A percentile compares a stretch with the other conserved stretches of the same genome.
Evolutionary conservation across 2,329 filamentous ascomycete species (phyloP).

Genomic region (Acephala macrosclerotiorum): DNA sequence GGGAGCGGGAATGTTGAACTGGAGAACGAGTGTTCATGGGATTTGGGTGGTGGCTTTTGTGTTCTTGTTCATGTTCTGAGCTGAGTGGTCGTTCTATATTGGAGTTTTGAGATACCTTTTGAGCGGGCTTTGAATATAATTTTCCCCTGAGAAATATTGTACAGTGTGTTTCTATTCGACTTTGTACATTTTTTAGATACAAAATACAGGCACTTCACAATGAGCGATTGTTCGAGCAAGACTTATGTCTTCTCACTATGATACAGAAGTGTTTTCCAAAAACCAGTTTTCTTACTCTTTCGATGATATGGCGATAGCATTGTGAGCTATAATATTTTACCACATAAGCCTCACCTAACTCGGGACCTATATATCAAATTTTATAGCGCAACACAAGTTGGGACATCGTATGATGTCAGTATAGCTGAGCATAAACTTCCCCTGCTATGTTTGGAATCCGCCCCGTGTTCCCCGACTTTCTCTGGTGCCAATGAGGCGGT

Average conservation of each 20-base stretch:
- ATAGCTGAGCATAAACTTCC: too few relatives aligned
- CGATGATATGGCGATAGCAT: neutral
- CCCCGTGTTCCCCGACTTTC: too few relatives aligned
- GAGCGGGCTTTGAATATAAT: neutral
- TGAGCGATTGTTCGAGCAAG: neutral
- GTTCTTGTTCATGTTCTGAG: conserved; percentile 44
- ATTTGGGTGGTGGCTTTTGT: conserved; percentile 45
- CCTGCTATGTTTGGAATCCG: too few relatives aligned
- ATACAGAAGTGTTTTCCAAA: neutral
- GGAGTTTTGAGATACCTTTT: conserved; percentile 3
- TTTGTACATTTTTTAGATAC: too few relatives aligned
- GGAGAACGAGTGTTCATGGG: conserved; percentile 45
- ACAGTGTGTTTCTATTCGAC: too few relatives aligned
- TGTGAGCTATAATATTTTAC: conserved; percentile 1
- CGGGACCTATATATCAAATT: neutral
- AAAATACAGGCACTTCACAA: too few relatives aligned
- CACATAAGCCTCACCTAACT: neutral
- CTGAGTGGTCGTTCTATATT: neutral
- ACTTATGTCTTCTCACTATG: neutral
- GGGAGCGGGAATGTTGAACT: conserved; percentile 41
- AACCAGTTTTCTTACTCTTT: neutral
- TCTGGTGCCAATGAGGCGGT: too few relatives aligned
- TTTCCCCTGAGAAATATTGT: neutral
- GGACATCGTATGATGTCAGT: too few relatives aligned
- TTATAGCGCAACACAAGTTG: neutral